Base-by-base conservation (phyloP, 1,284 basidiomycete species). In the Inonotus obliquus region DNA sequence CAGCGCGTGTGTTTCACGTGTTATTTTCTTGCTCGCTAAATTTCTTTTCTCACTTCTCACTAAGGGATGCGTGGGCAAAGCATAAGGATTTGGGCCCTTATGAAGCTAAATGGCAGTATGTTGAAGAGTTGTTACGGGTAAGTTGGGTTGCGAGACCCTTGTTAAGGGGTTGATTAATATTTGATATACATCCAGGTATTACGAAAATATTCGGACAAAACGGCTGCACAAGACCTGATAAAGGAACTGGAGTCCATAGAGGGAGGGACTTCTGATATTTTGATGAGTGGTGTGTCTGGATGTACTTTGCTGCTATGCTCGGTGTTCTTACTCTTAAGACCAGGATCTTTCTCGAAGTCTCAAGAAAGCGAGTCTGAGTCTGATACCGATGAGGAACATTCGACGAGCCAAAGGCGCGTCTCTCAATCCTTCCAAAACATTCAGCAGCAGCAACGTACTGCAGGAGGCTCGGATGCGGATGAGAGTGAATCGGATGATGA, bases 1-100 rank as follows among this genome's bases (percentile, higher is more conserved):
- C 27, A 25, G 4, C 56, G 21, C 47, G 56, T 49, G 44, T n/a
- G n/a, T 49, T 49, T 73, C 70, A 76, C 67, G 67, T 70, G 67
- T 67, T 65, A 59, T 55, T 7, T 54, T 25, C 17, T 21, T 23
- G 38, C 10, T 17, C 14, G 54, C 21, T 13, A 11, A 39, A 11
- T 68, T 58, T 39, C 45, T 49, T 27, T 45, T 58, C 17, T 27
- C 13, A 1, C 27, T 14, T 56, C 45, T 48, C 47, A 37, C 11
- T 52, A 66, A 95, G 93, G 94, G 94, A 96, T 75, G 93, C 93
- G 35, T 98, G 95, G 95, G 86, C 89, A 52, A 95, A 94, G 70
- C 92, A 96, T 70, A 89, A 87, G 67, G 93, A 95, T 65, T 72
- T 95, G 38, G 83, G 87, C 61, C 72, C 83, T 32, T 82, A 81